Evolutionary conservation across 768 basidiomycete species (phyloP), one percentile per base, ranked within the genome.

Genomic region (Amanita jacksonii): DNA sequence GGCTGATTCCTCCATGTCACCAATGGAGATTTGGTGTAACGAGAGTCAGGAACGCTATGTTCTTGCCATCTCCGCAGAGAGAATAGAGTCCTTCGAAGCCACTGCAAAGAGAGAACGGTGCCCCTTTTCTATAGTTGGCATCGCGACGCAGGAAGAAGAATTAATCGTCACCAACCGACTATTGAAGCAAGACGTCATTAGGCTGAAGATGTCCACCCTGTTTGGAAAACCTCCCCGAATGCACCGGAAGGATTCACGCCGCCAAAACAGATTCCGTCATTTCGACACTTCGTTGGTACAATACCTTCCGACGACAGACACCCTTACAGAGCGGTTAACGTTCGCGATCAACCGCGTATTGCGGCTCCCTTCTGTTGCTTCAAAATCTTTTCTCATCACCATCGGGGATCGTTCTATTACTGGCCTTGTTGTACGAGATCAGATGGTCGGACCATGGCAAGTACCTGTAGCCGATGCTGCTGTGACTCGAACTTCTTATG

Each of bases 11-110:
- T 84, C 85, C 30, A 89, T 99, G 88, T 92, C 89, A 3, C 96
- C 96, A 0, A 97, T 99, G 94, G 94, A 98, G 65, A 97, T 98
- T 39, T 99, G 96, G 96, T 98, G 96, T 59, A 99, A 99, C 63
- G 96, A 99, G 64, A 85, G 82, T 51, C 96, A 98, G 67, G 96
- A 98, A 56, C 81, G 96, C 30, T 99, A 98, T 58, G 96, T 98
- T 22, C 73, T 98, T 23, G 96, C 96, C 7, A 74, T 99, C 48
- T 76, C 77, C 0, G 76, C 78, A 2, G 71, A 74, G 43, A 75
- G 73, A 46, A 67, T 79, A 16, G 61, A 64, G 2, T 61, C 65
- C 4, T 98, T 99, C 62, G 79, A 80, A 54, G 64, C 54, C 9
- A 81, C 98, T 34, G 89, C 89, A 2, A 72, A 73, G 57, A 74